Evolutionary conservation across 148 eudicot genomes (phyloP), one percentile per base, ranked within the genome.

Genomic region (Diospyros kaki): DNA sequence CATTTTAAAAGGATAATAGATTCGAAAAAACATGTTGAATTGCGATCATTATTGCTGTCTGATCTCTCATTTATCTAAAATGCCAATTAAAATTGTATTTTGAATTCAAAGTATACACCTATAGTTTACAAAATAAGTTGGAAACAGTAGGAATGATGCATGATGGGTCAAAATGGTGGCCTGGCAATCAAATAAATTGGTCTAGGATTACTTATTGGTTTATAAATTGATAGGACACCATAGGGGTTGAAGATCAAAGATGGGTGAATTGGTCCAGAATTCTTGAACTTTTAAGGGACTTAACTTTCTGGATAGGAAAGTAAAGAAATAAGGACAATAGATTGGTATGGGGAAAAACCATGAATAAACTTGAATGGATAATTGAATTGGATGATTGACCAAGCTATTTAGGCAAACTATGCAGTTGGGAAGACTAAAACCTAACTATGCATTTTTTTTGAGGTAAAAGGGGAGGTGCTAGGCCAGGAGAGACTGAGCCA

Each of bases 161-260:
- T 2, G 54, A 45, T 66, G 69, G 54, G 15, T 52, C 69, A 17
- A n/a, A 17, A 66, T 46, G 56, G 15, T 38, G 44, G 53, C 51
- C 67, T 6, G 7, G 3, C 69, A 45, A 43, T 44, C 71, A 67
- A 17, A 9, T 2, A 46, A 46, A 40, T 14, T 48, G 56, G 69
- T 41, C 28, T 67, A n/a, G 70, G 71, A 40, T 40, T 67, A 9
- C n/a, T 46, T 67, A 48, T 45, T 66, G 69, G 53, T 28, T 28
- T 28, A n/a, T 28, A 28, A 28, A 28, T 28, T 28, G 28, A 28
- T 28, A 28, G 28, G 28, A 28, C 28, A 28, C 28, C 28, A 28
- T 28, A 28, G 28, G 53, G 11, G 15, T 17, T 17, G 18, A 2
- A 58, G n/a, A 15, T 58, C n/a, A 28, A 58, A 7, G 2, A 14